Evolutionary conservation across 306 rosid genomes (phyloP), one percentile per base, ranked within the genome.

Genomic region (Malus fusca): DNA sequence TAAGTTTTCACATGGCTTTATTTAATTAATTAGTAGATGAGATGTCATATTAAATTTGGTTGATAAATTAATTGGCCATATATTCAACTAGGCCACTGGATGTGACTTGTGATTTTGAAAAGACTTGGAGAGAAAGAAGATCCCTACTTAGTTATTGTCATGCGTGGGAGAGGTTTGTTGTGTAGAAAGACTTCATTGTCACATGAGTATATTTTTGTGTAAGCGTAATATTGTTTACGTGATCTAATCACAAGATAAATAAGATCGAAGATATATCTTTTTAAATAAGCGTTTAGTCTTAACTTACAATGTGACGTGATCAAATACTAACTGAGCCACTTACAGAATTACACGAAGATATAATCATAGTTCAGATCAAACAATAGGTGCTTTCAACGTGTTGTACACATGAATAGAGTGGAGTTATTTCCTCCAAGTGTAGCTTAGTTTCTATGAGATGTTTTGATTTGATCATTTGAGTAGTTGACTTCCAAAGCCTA

Each of bases 1-100:
- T 11, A 61, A 44, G 44, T 43, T 58, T 61, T 74, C 77, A 61
- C 60, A 43, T 74, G 77, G 35, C 59, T 26, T 61, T 60, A 43
- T 26, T 19, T 43, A 26, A 43, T 61, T 43, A 48, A 61, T 62
- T 43, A 74, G 77, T 62, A 6, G 69, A 53, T 44, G 69, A 62
- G 77, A 74, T 61, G 69, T 43, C 60, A 74, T 8, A 13, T 68
- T 23, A 42, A 21, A 21, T 62, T 62, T 42, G 13, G 43, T 43
- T 74, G 23, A 59, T 23, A 40, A 59, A 61, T 61, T 22, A 74
- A 43, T 44, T 73, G 75, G 23, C 30, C 35, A 11, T 35, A 11
- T 40, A 66, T 26, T 17, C 44, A 61, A 44, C 60, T 61, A 26
- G 69, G 46, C 60, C 69, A 25, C 43, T 42, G 40, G 42, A 25